Conservation (phyloP, 805 yeast genomes). For the Maudiozyma bulderi region DNA sequence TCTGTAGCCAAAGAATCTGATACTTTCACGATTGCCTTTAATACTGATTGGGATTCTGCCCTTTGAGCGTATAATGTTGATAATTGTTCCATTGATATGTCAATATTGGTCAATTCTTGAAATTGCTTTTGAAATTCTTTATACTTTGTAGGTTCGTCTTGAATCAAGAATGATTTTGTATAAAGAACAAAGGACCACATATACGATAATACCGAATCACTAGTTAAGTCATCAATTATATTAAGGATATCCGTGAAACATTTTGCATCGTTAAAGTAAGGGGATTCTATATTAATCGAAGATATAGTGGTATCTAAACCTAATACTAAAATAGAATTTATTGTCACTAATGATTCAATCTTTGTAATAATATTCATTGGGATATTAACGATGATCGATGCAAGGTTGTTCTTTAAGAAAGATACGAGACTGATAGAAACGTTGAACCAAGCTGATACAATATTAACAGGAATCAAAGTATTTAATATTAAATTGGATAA, state of each 20-base stretch:
- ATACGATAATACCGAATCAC: conserved; percentile 44
- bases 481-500: conserved; percentile 35
- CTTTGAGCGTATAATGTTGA: conserved; percentile 29
- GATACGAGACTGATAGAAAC: conserved; percentile 5
- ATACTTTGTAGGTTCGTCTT: conserved; percentile 26
- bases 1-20: conserved; percentile 41
- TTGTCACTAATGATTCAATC: conserved; percentile 10
- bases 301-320: conserved; percentile 47
- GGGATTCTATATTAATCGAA: conserved; percentile 27
- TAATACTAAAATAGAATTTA: conserved; percentile 40
- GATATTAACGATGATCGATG: conserved; percentile 2
- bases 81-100: conserved; percentile 1
- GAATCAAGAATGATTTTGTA: conserved; percentile 39
- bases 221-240: conserved; percentile 6
- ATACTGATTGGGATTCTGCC: conserved; percentile 36
- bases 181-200: conserved; percentile 59
- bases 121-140: conserved; percentile 5
- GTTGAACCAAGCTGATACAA: conserved; percentile 44
- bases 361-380: conserved; percentile 2
- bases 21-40: conserved; percentile 34
- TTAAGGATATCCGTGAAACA: conserved; percentile 35
- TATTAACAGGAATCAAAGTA: conserved; percentile 25
- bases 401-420: conserved; percentile 4
- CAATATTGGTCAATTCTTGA: conserved; percentile 1
- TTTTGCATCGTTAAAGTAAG: conserved; percentile 34